Percentiles rank a stretch among this genome's conserved stretches.
These are phyloP conservation scores for Chlorella sp. DNA, from an alignment of 139 green algal species.

Conservation along the genomic window DNA sequence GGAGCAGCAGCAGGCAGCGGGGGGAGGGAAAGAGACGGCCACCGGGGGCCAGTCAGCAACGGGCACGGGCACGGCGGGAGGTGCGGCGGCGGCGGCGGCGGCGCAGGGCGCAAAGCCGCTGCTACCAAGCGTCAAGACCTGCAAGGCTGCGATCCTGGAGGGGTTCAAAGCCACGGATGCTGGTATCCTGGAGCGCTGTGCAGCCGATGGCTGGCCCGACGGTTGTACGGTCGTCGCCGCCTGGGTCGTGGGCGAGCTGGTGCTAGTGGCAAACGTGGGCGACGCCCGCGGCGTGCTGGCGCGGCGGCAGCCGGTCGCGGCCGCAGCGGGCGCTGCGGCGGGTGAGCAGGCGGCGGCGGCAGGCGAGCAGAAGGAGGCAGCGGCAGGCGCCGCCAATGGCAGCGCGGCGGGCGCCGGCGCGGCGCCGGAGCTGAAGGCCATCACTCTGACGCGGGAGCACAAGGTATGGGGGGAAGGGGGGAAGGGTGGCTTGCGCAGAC, in stretches of 20 bases:
- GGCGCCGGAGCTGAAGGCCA: conserved; percentile 23
- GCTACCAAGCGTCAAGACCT: conserved; percentile 18
- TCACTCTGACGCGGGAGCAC: conserved; percentile 64
- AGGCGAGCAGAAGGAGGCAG: neutral
- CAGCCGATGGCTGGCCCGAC: conserved; percentile 49
- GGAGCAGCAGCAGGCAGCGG: neutral
- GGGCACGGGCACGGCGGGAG: neutral
- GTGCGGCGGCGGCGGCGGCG: neutral
- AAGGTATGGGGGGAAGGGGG: too few species aligned
- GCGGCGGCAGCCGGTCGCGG: conserved; percentile 17
- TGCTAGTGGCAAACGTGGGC: conserved; percentile 70
- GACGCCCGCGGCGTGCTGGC: conserved; percentile 65
- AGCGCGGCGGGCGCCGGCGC: neutral
- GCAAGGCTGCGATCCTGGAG: conserved; percentile 7
- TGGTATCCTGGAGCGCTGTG: conserved; percentile 38
- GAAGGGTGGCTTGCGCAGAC: too few species aligned
- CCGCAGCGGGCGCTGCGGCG: neutral
- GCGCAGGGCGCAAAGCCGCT: conserved; percentile 3
- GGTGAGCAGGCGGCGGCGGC: neutral
- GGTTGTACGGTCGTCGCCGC: conserved; percentile 61
- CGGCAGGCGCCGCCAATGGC: neutral
- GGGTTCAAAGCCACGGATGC: conserved; percentile 39
- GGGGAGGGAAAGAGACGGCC: neutral
- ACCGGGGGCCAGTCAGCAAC: neutral
- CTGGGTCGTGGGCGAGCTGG: conserved; percentile 62